Conservation (phyloP, 345 rosid species). For the Brassica nigra region DNA sequence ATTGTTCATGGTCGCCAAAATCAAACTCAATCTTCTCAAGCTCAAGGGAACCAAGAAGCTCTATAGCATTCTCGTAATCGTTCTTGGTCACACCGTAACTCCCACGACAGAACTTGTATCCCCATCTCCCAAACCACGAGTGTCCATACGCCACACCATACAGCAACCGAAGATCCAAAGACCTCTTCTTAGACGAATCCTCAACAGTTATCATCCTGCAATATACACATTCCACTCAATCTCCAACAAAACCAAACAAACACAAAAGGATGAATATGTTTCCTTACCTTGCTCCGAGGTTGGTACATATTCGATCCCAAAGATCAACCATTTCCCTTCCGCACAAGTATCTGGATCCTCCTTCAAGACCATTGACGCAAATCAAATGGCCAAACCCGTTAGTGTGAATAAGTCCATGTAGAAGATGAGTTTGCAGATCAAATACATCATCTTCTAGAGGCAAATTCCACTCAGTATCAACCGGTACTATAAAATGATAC, state of each 20-base stretch:
- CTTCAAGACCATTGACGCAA: constrained; percentile 78
- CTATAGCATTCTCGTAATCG: constrained; percentile 62
- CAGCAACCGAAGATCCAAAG: constrained; percentile 72
- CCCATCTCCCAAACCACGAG: constrained; percentile 92
- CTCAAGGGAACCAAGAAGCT: constrained; percentile 60
- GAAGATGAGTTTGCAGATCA: constrained; percentile 59
- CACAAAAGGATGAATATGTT: background rate
- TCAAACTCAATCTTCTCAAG: constrained; percentile 55
- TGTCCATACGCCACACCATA: constrained; percentile 87
- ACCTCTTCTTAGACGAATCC: constrained; percentile 69
- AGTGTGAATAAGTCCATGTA: constrained; percentile 86
- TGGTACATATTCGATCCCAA: constrained; percentile 78
- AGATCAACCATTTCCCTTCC: constrained; percentile 83
- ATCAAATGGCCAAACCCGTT: constrained; percentile 88
- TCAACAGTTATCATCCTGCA: constrained; percentile 72
- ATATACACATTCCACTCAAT: constrained; percentile 16
- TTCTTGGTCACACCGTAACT: constrained; percentile 74
- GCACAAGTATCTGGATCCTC: constrained; percentile 62
- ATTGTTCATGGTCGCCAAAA: constrained; percentile 38
- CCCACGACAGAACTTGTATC: constrained; percentile 71
- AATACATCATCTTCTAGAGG: constrained; percentile 56
- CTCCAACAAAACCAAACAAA: background rate
- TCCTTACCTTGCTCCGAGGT: constrained; percentile 60
- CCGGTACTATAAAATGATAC: constrained; percentile 75
- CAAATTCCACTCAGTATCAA: constrained; percentile 60